Base-by-base conservation (phyloP, 768 basidiomycete species). In the Boletus rubropictus region DNA sequence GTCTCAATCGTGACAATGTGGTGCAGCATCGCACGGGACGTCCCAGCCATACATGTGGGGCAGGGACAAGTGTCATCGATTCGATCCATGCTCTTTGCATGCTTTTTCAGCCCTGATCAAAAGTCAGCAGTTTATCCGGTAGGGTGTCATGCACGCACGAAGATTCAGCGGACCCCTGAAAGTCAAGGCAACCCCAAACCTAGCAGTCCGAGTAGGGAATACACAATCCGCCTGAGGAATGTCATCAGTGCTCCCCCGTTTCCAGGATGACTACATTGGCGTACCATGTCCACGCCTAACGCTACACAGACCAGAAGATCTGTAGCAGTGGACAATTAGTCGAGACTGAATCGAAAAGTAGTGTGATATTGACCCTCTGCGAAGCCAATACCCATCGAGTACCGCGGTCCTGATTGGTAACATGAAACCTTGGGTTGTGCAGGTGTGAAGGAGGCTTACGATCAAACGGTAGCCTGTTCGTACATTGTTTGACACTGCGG, bases 361-460 rank as follows among this genome's bases (percentile, higher is more conserved):
- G 17, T 31, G 36, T 28, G 34, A 44, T 35, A 57, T 52, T 31
- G 50, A 88, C 88, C 89, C 79, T 94, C 91, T 24, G 90, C 89
- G 64, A 90, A 93, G 8, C 91, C 90, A 35, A 94, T 78, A 2
- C 90, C 92, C 91, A 95, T 95, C 4, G 85, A 83, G 68, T 94
- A 95, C 54, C 90, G 77, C 8, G 91, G 90, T 37, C 88, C 89
- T 90, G 49, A 44, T 29, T 11, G 33, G 40, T 41, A 28, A 24
- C 25, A 49, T 66, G 39, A 62, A 43, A 39, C 33, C 35, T 29
- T 33, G 17, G 20, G 31, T 28, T 25, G 18, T 31, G 17, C 22
- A 31, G 17, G 25, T 27, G 44, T 38, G 27, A 44, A 39, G 39
- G 35, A 32, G 28, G 33, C 86, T 56, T 57, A 88, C 87, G 77